A percentile compares a stretch with the other conserved stretches of the same genome.
Conservation (phyloP, 176 grass and related monocot species). For the Oryza nivara region DNA sequence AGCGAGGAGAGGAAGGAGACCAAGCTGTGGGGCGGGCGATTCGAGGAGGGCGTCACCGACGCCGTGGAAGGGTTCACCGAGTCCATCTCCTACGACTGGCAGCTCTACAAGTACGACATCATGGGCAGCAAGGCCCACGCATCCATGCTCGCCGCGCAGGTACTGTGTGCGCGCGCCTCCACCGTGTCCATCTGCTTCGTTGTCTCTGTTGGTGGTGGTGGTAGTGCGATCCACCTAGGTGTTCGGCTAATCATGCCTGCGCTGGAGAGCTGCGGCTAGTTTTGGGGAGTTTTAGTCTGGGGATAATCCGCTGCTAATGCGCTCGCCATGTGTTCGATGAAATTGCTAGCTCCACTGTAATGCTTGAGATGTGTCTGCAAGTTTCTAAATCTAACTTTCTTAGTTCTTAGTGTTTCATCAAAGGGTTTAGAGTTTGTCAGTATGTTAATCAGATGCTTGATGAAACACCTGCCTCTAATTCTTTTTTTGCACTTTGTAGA, state of each 20-base stretch:
- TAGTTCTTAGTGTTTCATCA: background rate
- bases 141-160: slow-evolving; percentile 85
- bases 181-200: background rate
- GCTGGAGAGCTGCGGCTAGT: background rate
- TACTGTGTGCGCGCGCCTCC: slow-evolving; percentile 18
- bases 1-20: slow-evolving; percentile 58
- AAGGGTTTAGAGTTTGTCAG: slow-evolving; percentile 2
- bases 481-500: background rate
- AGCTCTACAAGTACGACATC: slow-evolving; percentile 97
- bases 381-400: background rate
- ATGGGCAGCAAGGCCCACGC: slow-evolving; percentile 95
- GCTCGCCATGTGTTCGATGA: slow-evolving; percentile 40
- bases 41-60: slow-evolving; percentile 76
- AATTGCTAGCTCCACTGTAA: slow-evolving; percentile 20
- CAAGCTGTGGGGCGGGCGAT: slow-evolving; percentile 83
- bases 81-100: slow-evolving; percentile 88
- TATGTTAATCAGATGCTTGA: slow-evolving; percentile 12
- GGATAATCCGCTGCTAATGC: background rate
- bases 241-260: background rate
- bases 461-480: background rate
- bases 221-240: slow-evolving; percentile 9
- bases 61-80: slow-evolving; percentile 83
- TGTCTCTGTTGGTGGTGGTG: background rate
- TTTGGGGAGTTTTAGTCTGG: background rate
- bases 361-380: background rate